Evolutionary conservation across 2,329 filamentous ascomycete species (phyloP).

Genomic region (Epichloe coenophiala): DNA sequence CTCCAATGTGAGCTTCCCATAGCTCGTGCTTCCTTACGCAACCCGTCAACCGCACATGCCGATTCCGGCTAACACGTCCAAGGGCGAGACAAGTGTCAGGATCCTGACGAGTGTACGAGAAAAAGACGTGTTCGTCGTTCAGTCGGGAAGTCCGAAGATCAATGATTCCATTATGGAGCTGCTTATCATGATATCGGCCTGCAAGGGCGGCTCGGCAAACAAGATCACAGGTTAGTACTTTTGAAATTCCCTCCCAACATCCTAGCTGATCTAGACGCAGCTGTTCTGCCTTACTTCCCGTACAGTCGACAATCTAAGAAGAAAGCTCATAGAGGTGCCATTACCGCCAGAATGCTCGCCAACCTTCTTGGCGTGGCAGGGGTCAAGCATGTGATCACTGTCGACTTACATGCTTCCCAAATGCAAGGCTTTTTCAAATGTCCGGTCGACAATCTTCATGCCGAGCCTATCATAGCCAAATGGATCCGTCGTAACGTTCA

Average conservation of each 20-base stretch:
- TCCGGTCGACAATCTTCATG: slow-evolving; percentile 92
- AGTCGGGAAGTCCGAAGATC: slow-evolving; percentile 90
- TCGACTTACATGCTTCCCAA: slow-evolving; percentile 93
- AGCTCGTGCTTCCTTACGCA: slow-evolving; percentile 6
- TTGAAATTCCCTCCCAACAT: not conserved
- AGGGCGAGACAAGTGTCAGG: slow-evolving; percentile 58
- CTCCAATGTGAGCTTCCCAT: slow-evolving; percentile 46
- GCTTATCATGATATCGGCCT: slow-evolving; percentile 97
- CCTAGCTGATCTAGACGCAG: slow-evolving; percentile 26
- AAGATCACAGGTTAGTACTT: slow-evolving; percentile 68
- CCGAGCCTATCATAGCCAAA: slow-evolving; percentile 84
- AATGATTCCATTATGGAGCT: slow-evolving; percentile 99
- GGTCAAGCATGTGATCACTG: slow-evolving; percentile 96
- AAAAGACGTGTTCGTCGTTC: slow-evolving; percentile 97
- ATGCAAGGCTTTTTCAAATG: slow-evolving; percentile 99
- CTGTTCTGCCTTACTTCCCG: slow-evolving; percentile 90
- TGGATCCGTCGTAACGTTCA: slow-evolving; percentile 88
- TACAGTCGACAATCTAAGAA: slow-evolving; percentile 99
- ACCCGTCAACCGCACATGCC: not conserved
- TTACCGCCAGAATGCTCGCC: slow-evolving; percentile 92
- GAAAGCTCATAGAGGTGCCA: slow-evolving; percentile 91
- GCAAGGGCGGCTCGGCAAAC: slow-evolving; percentile 93
- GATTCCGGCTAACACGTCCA: slow-evolving; percentile 11
- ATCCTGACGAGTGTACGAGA: slow-evolving; percentile 73
- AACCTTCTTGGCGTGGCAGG: slow-evolving; percentile 83